Base-by-base conservation (phyloP, 2,329 filamentous ascomycete species). In the Phaeosphaeriaceae sp. region DNA sequence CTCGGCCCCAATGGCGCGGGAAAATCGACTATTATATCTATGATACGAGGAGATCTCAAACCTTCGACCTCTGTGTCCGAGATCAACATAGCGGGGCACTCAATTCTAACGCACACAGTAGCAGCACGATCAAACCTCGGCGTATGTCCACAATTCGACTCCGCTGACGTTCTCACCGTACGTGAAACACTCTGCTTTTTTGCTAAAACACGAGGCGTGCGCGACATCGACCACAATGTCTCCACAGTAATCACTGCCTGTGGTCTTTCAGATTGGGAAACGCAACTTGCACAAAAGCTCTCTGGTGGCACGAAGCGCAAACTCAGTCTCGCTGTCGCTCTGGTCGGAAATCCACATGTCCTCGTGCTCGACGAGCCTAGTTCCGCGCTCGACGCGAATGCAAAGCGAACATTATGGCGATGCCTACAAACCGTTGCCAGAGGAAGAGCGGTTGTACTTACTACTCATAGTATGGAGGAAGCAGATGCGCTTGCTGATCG, bases 291-390 rank as follows among this genome's bases (percentile, higher is more conserved):
- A 0, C 80, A 83, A 43, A 87, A 87, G 32, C 81, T 96, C 0
- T 92, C 88, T 0, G 92, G 92, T 6, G 92, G 92, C 34, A 96
- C 95, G 74, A 94, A 94, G 76, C 82, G 92, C 15, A 96, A 96
- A 73, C 79, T 97, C 2, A 89, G 85, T n/a, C 81, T 96, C 0
- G 92, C 88, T 2, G 94, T 97, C 45, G 92, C 92, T 0, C 76
- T 97, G 0, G 95, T 96, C 80, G 92, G 92, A 3, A 95, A 96
- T 62, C 92, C 92, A 0, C 84, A 87, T 0, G 91, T 96, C 0
- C 95, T 92, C 70, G 92, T 90, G 62, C 84, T 96, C 4, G 92
- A 96, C 60, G 92, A 96, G 72, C 90, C 95, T 13, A 91, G 87
- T 37, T 90, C 87, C 47, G 92, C 92, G 7, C 81, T 96, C 20